Base-by-base conservation (phyloP, 129 eudicot genomes). In the Tagetes erecta region DNA sequence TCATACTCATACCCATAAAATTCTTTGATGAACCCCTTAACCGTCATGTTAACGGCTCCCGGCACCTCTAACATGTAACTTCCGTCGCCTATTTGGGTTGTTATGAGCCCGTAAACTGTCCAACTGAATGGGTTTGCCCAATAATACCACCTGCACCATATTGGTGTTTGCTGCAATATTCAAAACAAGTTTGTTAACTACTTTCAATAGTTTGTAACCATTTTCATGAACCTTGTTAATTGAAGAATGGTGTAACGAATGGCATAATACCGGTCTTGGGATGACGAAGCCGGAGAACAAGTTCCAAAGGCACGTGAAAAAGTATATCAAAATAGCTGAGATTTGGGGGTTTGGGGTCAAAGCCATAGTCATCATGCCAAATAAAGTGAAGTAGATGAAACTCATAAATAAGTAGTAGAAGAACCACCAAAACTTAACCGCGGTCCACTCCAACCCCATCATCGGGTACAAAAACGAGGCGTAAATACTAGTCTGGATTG, bases 111-210 rank as follows among this genome's bases (percentile, higher is more conserved):
- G 36, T 80, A 80, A 3, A 80, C 0, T 46, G 71, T 75, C 84
- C 84, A 75, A 14, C 80, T 77, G 0, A 80, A 52, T 11, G 84
- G 76, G 64, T 56, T 64, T 35, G 42, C 75, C 83, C 80, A 80
- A 5, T 80, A 80, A 68, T 80, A 80, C 80, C 84, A 80, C 67
- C 80, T 80, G 6, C 84, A 80, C 84, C 80, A 80, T 68, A 59
- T 59, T 33, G 84, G 84, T 9, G 51, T 60, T 69, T 62, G 70
- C 84, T 80, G 80, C 74, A 74, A 67, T 38, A 59, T 44, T 4
- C n/a, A 64, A 41, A 27, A 30, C 7, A 58, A 33, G 27, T 12
- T 11, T 41, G 31, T 57, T 20, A 20, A 20, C 27, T 40, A 40
- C 52, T 27, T 39, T 56, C 10, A 44, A 8, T 7, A 5, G 14